Conservation (phyloP, 331 rosid species). For the Arachis monticola region DNA sequence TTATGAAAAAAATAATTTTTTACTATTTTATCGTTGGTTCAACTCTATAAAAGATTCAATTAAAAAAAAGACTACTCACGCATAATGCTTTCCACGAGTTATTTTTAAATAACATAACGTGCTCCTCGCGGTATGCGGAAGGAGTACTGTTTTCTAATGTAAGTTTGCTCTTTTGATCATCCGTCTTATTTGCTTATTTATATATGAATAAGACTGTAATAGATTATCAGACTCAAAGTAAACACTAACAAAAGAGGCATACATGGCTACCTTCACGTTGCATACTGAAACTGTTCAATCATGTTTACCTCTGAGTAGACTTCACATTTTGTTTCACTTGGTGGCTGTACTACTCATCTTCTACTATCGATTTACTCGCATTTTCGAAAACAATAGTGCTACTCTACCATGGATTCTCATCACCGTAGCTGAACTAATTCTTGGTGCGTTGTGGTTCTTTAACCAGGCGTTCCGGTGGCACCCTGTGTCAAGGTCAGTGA, state of each 20-base stretch:
- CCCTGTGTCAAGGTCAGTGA: constrained; percentile 31
- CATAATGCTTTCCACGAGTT: background rate
- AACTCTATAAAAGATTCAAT: background rate
- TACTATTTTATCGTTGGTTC: too few relatives aligned
- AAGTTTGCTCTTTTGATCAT: background rate
- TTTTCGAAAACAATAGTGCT: background rate
- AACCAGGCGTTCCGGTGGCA: constrained; percentile 47
- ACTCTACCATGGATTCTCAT: constrained; percentile 32
- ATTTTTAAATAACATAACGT: background rate
- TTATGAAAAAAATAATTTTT: too few relatives aligned
- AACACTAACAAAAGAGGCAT: background rate
- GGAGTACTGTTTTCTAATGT: too few relatives aligned
- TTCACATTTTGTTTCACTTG: constrained; percentile 32
- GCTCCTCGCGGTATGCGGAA: background rate
- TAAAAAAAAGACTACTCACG: background rate
- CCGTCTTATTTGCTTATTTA: too few relatives aligned
- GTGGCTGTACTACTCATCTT: constrained; percentile 14
- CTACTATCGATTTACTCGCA: constrained; percentile 34
- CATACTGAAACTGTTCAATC: constrained; percentile 41
- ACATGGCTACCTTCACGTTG: constrained; percentile 33
- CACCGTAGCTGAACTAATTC: constrained; percentile 27
- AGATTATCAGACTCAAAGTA: too few relatives aligned
- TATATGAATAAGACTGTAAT: too few relatives aligned
- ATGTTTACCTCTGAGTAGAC: constrained; percentile 29
- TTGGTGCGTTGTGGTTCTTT: constrained; percentile 36